A percentile compares a stretch with the other conserved stretches of the same genome.
Evolutionary conservation across 768 basidiomycete species (phyloP).

Genomic region (Agrocybe pediades): DNA sequence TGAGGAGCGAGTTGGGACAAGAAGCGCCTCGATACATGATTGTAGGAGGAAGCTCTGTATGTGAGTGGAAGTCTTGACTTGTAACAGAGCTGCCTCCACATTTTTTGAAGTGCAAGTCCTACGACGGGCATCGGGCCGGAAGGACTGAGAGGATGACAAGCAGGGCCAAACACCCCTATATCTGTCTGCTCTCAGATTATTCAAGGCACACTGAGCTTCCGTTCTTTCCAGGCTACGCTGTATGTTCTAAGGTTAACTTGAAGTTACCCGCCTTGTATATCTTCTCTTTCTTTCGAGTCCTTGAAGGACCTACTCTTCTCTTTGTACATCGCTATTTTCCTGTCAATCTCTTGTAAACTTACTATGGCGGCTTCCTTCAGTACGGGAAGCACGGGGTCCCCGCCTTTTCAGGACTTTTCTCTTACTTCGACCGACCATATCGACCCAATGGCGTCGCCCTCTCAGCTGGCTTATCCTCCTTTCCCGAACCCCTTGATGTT

Average conservation of each 20-base stretch:
- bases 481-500: slow-evolving; percentile 24
- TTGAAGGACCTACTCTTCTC: slow-evolving; percentile 21
- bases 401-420: slow-evolving; percentile 15
- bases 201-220: not conserved
- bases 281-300: slow-evolving; percentile 19
- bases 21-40: not conserved
- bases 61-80: not conserved
- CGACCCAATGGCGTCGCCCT: slow-evolving; percentile 6
- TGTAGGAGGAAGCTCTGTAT: not conserved
- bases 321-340: slow-evolving; percentile 19
- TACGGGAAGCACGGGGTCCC: not conserved
- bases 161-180: slow-evolving; percentile 15
- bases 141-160: slow-evolving; percentile 9
- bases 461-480: slow-evolving; percentile 12
- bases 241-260: slow-evolving; percentile 25
- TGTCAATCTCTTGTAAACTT: slow-evolving; percentile 14
- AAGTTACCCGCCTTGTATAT: slow-evolving; percentile 27
- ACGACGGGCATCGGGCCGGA: slow-evolving; percentile 4
- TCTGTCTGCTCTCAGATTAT: too few species aligned
- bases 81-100: slow-evolving; percentile 10
- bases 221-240: slow-evolving; percentile 1
- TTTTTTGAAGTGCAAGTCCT: slow-evolving; percentile 2
- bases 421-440: slow-evolving; percentile 5
- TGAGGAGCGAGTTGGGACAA: not conserved
- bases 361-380: slow-evolving; percentile 4